phyloP scores from a whole-genome alignment of 345 rosid species.

The Syzygium oleosum region DNA sequence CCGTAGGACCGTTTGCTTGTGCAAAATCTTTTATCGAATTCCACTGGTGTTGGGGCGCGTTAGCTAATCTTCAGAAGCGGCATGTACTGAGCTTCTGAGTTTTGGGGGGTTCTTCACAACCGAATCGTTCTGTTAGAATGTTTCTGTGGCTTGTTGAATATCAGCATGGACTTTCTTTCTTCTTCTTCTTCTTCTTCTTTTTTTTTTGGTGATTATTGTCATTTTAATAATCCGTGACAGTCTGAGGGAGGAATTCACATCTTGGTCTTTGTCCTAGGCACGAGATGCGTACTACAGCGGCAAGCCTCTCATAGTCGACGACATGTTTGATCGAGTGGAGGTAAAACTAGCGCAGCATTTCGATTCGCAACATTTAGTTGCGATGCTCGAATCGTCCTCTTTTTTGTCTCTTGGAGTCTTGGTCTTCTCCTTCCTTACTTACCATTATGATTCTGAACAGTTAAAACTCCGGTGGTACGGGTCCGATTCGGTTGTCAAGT shows the following conservation, averaged over 20 bases:
- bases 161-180: neutral
- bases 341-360: slow-evolving; percentile 17
- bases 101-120: neutral
- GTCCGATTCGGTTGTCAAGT: slow-evolving; percentile 84
- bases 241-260: neutral
- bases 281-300: slow-evolving; percentile 86
- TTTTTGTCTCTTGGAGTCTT: neutral
- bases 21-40: neutral
- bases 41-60: neutral
- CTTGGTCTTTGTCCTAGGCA: slow-evolving; percentile 39
- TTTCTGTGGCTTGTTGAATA: too few species aligned
- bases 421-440: neutral
- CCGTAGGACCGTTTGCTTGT: neutral
- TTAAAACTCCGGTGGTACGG: slow-evolving; percentile 82
- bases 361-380: neutral
- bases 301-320: slow-evolving; percentile 76
- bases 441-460: slow-evolving; percentile 21
- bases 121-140: neutral
- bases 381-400: neutral
- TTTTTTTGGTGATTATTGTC: neutral
- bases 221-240: neutral
- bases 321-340: slow-evolving; percentile 99
- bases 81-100: neutral
- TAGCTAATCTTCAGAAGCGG: neutral
- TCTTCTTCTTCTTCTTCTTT: neutral